These are phyloP conservation scores for Claviceps capensis DNA, from an alignment of 2,329 filamentous ascomycete species.

Conservation along the genomic window DNA sequence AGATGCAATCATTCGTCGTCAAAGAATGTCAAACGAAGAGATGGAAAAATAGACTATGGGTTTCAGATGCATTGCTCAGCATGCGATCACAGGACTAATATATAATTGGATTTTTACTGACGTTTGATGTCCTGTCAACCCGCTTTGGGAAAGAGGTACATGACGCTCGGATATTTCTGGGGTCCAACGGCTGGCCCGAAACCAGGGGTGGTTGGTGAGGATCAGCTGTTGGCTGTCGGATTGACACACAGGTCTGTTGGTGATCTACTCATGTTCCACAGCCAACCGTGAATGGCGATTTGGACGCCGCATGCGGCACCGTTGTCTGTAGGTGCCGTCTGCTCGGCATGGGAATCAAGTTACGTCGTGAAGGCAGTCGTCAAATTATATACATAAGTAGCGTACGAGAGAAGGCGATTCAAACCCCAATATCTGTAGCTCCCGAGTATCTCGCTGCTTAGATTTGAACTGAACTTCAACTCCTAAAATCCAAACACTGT, in stretches of 20 bases:
- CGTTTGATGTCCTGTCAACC: slow-evolving; percentile 2
- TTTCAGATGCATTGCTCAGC: slow-evolving; percentile 5
- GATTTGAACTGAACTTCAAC: background rate
- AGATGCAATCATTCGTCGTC: background rate
- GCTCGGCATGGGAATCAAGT: background rate
- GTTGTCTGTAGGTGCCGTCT: background rate
- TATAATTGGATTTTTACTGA: background rate
- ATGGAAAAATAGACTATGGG: slow-evolving; percentile 1
- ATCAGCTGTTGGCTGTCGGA: slow-evolving; percentile 8
- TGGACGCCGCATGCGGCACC: slow-evolving; percentile 10
- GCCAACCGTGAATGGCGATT: slow-evolving; percentile 6
- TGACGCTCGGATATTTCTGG: slow-evolving; percentile 4
- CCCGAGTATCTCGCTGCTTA: background rate
- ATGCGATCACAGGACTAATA: slow-evolving; percentile 1
- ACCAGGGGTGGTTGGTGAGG: slow-evolving; percentile 7
- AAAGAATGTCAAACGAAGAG: slow-evolving; percentile 1
- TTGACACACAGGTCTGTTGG: slow-evolving; percentile 4
- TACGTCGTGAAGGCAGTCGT: background rate
- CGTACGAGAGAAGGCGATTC: background rate
- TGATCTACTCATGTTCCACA: slow-evolving; percentile 7
- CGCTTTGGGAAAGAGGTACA: slow-evolving; percentile 2
- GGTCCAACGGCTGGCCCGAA: slow-evolving; percentile 6
- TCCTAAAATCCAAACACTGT: background rate
- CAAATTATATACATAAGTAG: slow-evolving; percentile 5
- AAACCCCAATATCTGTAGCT: background rate